Evolutionary conservation across 176 grass and related monocot species (phyloP), one percentile per base, ranked within the genome.

Genomic region (Metroxylon sagu): DNA sequence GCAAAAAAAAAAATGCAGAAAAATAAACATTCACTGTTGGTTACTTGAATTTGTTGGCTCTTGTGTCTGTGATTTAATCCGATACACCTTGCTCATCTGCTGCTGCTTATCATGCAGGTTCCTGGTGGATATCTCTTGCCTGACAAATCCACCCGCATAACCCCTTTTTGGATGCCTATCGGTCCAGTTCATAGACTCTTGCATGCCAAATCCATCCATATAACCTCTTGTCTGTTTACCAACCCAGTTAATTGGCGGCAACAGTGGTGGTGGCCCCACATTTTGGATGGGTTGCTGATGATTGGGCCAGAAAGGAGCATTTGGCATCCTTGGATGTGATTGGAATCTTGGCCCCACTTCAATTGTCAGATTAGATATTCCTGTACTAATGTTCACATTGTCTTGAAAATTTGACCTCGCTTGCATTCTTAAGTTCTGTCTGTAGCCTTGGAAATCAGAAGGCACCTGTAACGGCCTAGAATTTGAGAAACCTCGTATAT

Each of bases 221-320:
- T 62, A 66, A n/a, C 60, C 29, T 17, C 61, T 56, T 21, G 30
- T 60, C 27, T 76, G 87, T 76, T 71, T 88, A 31, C 67, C 93
- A 65, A 98, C 85, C 93, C 87, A 98, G 53, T 82, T 88, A 62
- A 77, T 78, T 14, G 93, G 87, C 6, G 52, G 65, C 6, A 55
- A 68, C 59, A 84, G 87, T 50, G 79, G 72, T 19, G 89, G 89
- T 52, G 93, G 84, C 27, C 82, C 72, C 2, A 25, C 50, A 57
- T 70, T 66, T 35, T 77, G 87, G 60, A 66, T 76, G 10, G 60
- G 50, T 57, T 62, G 72, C 30, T 60, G 67, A 25, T 82, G 82
- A 61, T 79, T 82, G 35, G 59, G 60, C 17, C 52, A 50, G 52
- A 62, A 74, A 8, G 75, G 68, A 1, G 64, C 53, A 67, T 79